These are phyloP conservation scores for Solanum verrucosum DNA, from an alignment of 257 asterid species.

Conservation along the genomic window DNA sequence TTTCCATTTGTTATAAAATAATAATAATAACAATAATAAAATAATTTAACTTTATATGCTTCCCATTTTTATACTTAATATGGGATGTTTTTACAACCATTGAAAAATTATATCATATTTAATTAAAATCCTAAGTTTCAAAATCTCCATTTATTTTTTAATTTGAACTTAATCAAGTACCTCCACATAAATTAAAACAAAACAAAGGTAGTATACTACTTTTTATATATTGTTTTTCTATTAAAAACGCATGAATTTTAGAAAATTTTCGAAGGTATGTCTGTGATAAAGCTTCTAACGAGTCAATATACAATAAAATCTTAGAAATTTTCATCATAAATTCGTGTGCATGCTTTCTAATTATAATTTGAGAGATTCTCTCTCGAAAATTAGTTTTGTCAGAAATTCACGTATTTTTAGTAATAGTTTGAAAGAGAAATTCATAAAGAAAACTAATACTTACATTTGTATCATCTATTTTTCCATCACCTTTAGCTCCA, in stretches of 20 bases:
- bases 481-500: slow-evolving; percentile 69
- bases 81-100: neutral
- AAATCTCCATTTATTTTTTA: neutral
- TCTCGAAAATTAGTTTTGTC: neutral
- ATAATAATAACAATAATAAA: neutral
- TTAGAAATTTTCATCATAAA: neutral
- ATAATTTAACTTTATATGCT: neutral
- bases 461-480: slow-evolving; percentile 44
- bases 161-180: neutral
- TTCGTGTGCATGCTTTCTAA: neutral
- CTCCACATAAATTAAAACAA: neutral
- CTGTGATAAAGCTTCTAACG: neutral
- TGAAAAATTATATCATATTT: neutral
- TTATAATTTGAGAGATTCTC: neutral
- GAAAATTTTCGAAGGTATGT: neutral
- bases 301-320: neutral
- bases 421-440: neutral
- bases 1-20: neutral
- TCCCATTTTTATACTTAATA: neutral
- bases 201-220: neutral
- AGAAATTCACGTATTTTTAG: neutral
- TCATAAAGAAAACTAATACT: neutral
- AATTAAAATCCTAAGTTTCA: neutral
- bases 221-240: neutral
- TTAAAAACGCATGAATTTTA: neutral